Conservation (phyloP, 768 basidiomycete species). For the Serendipita sp. region DNA sequence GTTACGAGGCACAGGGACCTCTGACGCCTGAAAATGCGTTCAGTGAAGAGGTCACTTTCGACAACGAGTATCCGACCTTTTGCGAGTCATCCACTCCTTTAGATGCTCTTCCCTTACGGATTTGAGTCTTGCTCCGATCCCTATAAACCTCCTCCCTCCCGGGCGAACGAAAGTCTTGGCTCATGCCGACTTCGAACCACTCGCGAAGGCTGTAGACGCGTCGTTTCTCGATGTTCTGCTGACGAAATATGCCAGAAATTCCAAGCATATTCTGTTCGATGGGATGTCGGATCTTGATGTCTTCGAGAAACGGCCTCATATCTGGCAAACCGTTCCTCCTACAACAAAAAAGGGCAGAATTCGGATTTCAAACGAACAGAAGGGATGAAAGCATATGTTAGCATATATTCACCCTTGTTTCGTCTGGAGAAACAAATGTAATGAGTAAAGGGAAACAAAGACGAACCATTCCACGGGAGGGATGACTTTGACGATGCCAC, state of each 20-base stretch:
- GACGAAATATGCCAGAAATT: conserved; percentile 68
- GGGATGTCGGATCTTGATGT: conserved; percentile 69
- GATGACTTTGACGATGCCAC: conserved; percentile 92
- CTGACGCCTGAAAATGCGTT: too few relatives aligned
- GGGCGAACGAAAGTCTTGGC: conserved; percentile 58
- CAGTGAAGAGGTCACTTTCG: too few relatives aligned
- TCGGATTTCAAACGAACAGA: conserved; percentile 1
- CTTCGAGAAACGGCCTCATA: conserved; percentile 49
- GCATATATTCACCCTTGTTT: background rate
- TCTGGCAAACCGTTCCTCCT: conserved; percentile 63
- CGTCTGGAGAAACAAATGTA: background rate
- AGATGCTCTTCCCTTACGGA: background rate
- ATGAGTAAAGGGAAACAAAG: conserved; percentile 6
- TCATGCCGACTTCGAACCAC: conserved; percentile 64
- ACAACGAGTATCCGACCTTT: too few relatives aligned
- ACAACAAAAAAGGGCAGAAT: conserved; percentile 7
- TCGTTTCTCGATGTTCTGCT: conserved; percentile 82
- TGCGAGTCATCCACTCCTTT: background rate
- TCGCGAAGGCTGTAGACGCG: conserved; percentile 71
- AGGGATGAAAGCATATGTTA: background rate
- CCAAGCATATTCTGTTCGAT: conserved; percentile 93
- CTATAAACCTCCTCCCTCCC: conserved; percentile 24
- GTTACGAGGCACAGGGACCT: too few relatives aligned
- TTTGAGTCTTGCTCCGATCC: background rate
- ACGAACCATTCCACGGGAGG: conserved; percentile 87